Evolutionary conservation across 495 filamentous ascomycete genomes (phyloP), one percentile per base, ranked within the genome.

Genomic region (Cercophora scortea): DNA sequence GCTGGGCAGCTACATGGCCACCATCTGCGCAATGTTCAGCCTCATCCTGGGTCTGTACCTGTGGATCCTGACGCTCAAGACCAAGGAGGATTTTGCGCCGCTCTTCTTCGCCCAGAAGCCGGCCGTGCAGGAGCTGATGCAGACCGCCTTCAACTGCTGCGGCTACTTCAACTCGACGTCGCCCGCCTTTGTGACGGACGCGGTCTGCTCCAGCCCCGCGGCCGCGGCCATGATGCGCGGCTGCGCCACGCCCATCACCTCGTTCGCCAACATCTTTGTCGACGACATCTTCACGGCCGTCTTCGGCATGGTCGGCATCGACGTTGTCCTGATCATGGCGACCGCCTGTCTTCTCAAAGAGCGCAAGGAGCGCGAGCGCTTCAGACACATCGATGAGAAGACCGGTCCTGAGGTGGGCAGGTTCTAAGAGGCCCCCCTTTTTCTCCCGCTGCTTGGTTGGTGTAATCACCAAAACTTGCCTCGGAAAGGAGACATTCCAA

Each of bases 371-470:
- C 75, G 77, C 49, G 77, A 81, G 67, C 73, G 86, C 44, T 90
- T 84, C 71, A 73, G 78, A 48, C 72, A 82, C 59, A 87, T 88
- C 56, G 86, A 89, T 57, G 79, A 86, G 75, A 89, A 89, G 77
- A 77, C 64, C 55, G 79, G 81, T 44, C 59, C 57, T 40, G 59
- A 45, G 43, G 9, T 63, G 46, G 63, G 70, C 52, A 72, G 71
- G 17, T 70, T 64, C 54, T 66, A 66, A 50, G 15, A 3, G 5
- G 25, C 25, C 25, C 25, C 25, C 5, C 5, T 25, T 25, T 5
- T 25, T 5, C 25, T 5, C 2, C 25, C 5, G 25, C 25, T 25
- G 25, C 5, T 5, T 25, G 25, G 25, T 25, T 25, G 25, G 2
- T 25, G 25, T 25, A 25, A 25, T 25, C 25, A 25, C 25, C 25